Evolutionary conservation across 225 moss, liverwort and hornwort genomes (phyloP).

Genomic region (Marchantia paleacea): DNA sequence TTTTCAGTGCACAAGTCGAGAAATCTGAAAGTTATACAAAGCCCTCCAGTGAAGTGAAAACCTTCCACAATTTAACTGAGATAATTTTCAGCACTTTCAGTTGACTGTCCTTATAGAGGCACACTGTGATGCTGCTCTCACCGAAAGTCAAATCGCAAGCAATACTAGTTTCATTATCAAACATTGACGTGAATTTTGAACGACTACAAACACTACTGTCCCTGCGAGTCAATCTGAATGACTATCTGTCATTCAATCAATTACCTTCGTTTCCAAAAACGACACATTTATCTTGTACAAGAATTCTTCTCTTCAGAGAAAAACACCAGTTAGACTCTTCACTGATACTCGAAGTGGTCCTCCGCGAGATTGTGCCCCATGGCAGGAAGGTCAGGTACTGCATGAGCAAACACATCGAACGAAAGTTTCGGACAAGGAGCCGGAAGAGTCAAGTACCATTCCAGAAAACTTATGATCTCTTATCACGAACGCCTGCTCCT

Average conservation of each 20-base stretch:
- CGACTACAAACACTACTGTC: background rate
- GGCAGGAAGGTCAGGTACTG: background rate
- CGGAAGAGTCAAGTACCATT: slow-evolving; percentile 26
- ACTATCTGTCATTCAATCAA: background rate
- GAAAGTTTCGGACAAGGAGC: background rate
- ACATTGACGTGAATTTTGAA: no score
- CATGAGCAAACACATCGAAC: background rate
- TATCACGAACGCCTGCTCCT: slow-evolving; percentile 34
- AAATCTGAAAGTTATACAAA: no score
- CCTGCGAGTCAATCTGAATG: background rate
- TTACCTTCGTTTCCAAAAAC: background rate
- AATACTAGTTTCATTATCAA: no score
- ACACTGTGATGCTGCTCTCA: no score
- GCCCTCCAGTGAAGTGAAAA: no score
- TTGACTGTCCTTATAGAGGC: no score
- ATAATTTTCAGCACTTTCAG: no score
- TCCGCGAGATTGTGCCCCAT: background rate
- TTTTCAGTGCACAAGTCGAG: no score
- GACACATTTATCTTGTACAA: background rate
- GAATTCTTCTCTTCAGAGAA: background rate
- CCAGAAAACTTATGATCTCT: slow-evolving; percentile 46
- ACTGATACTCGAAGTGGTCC: background rate
- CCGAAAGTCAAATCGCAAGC: no score
- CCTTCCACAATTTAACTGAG: no score
- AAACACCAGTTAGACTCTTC: background rate